Base-by-base conservation (phyloP, 2,329 filamentous ascomycete species). In the Alternaria sp. region DNA sequence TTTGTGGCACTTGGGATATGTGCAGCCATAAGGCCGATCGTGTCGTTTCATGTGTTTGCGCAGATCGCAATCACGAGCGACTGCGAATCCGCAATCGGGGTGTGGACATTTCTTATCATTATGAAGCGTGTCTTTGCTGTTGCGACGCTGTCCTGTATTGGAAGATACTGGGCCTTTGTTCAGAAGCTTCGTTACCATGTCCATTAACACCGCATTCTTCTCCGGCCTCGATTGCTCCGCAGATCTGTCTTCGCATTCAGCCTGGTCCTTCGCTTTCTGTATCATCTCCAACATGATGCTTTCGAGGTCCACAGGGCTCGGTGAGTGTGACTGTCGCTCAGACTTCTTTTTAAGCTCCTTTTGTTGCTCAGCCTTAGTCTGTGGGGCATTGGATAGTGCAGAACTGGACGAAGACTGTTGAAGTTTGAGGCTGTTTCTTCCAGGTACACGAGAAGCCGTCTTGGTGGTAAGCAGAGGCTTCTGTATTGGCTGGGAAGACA, bases 11-110 rank as follows among this genome's bases (percentile, higher is more conserved):
- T 81, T 79, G 9, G 83, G 78, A 65, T 89, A 91, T 0, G 93
- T 97, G 77, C 94, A 97, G 12, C 89, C 89, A 64, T 94, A 97
- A 0, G 93, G 94, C 66, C 88, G 89, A 8, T 87, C 85, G 75
- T 97, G 94, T 2, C 93, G 88, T 74, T 93, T 94, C 76, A 87
- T 83, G 75, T 97, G 94, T 77, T 97, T 97, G 66, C 75, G 79
- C 60, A 82, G 64, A 54, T 82, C 81, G 64, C 81, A 83, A 25
- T 75, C 68, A 18, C 80, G 75, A 28, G 67, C 60, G 2, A 76
- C 61, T 4, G 60, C 22, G 52, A 55, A 54, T 51, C 32, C 25
- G 41, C 78, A 80, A 2, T 56, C 10, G 2, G 53, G 10, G 45
- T 55, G 5, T 2, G 55, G 14, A 50, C 76, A 79, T 11, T 49